Percentiles rank a stretch among this genome's conserved stretches.
Conservation (phyloP, 305 asterid genomes). For the Fraxinus sp. region DNA sequence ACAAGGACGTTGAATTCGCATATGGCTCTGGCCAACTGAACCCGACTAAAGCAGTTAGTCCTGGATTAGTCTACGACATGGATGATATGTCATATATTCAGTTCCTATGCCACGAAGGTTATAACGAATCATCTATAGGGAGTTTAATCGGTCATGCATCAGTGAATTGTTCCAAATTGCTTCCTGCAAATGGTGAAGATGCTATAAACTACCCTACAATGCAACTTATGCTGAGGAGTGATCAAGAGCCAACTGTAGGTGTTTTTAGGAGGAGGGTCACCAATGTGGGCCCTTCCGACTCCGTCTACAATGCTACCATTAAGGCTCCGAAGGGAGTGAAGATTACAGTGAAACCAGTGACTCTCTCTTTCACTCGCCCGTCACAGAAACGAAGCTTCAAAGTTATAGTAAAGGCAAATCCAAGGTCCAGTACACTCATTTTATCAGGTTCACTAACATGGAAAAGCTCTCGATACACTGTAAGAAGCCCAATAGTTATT, state of each 20-base stretch:
- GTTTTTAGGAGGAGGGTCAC: constrained; percentile 63
- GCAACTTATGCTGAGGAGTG: constrained; percentile 59
- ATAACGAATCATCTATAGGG: constrained; percentile 48
- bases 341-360: constrained; percentile 59
- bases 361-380: constrained; percentile 46
- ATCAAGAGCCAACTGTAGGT: constrained; percentile 52
- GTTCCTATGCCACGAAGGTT: constrained; percentile 79
- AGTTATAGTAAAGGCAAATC: constrained; percentile 73
- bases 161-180: constrained; percentile 62
- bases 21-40: constrained; percentile 81
- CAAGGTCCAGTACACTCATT: constrained; percentile 33
- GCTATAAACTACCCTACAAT: constrained; percentile 83
- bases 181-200: constrained; percentile 66
- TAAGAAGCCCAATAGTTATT: constrained; percentile 72
- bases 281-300: constrained; percentile 53
- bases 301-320: constrained; percentile 61
- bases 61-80: constrained; percentile 83
- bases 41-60: constrained; percentile 65
- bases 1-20: constrained; percentile 68
- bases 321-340: constrained; percentile 67
- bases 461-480: constrained; percentile 49
- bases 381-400: constrained; percentile 57
- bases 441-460: constrained; percentile 68
- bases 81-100: constrained; percentile 66
- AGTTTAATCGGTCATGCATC: constrained; percentile 39